A percentile compares a stretch with the other conserved stretches of the same genome.
Evolutionary conservation across 2,329 filamentous ascomycete species (phyloP).

Genomic region (Rutstroemia sydowiana): DNA sequence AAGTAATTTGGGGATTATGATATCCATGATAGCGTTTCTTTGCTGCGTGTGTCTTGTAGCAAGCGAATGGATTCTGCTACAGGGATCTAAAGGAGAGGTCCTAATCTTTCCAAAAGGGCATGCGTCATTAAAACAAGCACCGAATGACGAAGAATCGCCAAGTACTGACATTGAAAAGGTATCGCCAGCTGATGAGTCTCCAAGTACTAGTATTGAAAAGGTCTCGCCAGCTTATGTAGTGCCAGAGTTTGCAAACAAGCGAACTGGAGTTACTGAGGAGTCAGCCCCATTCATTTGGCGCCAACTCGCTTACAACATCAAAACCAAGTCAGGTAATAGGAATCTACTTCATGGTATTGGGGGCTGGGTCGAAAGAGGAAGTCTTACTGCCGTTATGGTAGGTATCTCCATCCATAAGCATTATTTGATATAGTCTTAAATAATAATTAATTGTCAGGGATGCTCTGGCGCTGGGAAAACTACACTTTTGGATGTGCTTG

Average conservation of each 20-base stretch:
- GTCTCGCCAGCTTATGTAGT: slow-evolving; percentile 9
- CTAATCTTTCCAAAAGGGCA: slow-evolving; percentile 64
- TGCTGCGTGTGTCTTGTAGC: slow-evolving; percentile 53
- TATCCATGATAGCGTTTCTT: slow-evolving; percentile 59
- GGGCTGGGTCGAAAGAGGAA: slow-evolving; percentile 69
- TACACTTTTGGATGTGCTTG: slow-evolving; percentile 75
- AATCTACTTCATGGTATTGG: slow-evolving; percentile 60
- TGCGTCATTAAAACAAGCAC: slow-evolving; percentile 27
- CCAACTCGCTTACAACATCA: slow-evolving; percentile 63
- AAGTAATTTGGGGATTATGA: slow-evolving; percentile 59
- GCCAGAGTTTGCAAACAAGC: slow-evolving; percentile 14
- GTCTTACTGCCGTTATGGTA: slow-evolving; percentile 58
- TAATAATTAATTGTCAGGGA: slow-evolving; percentile 29
- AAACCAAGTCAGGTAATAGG: slow-evolving; percentile 44
- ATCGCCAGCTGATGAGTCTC: background rate
- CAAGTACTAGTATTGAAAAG: slow-evolving; percentile 1
- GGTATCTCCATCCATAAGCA: too few species aligned
- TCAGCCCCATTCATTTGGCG: slow-evolving; percentile 30
- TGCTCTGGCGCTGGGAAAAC: slow-evolving; percentile 80
- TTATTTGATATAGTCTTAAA: too few species aligned
- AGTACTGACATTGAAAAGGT: slow-evolving; percentile 35
- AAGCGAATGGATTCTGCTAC: slow-evolving; percentile 56
- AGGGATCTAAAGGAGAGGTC: slow-evolving; percentile 69
- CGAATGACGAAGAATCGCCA: slow-evolving; percentile 23
- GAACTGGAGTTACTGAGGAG: slow-evolving; percentile 22